phyloP scores from a whole-genome alignment of 179 eudicot species.

The Drosera spatulata region DNA sequence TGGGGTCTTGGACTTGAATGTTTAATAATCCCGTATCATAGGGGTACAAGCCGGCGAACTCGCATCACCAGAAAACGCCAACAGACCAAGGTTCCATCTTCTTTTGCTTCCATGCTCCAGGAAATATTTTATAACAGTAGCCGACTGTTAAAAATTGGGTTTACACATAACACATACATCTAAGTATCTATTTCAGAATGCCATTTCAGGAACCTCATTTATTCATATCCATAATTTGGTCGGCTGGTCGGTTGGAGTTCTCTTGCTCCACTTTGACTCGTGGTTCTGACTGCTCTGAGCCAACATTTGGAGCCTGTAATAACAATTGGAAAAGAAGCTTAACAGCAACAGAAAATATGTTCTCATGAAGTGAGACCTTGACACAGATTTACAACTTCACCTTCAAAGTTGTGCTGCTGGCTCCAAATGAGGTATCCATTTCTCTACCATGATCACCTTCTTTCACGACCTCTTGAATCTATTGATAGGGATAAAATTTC shows the following conservation, averaged over 20 bases:
- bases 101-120: no score
- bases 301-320: neutral
- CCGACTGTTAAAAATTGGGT: no score
- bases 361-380: no score
- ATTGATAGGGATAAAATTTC: neutral
- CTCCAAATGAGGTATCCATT: constrained; percentile 18
- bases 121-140: no score
- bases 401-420: constrained; percentile 23
- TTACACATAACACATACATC: no score
- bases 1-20: no score
- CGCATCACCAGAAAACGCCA: no score
- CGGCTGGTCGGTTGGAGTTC: neutral
- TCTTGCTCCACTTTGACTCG: neutral
- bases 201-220: neutral
- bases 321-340: neutral
- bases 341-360: neutral
- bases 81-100: no score
- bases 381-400: constrained; percentile 10
- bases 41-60: no score
- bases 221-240: neutral
- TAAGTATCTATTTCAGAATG: no score
- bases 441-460: constrained; percentile 23
- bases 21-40: no score
- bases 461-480: constrained; percentile 28
- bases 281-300: neutral